Evolutionary conservation across 306 rosid genomes (phyloP), one percentile per base, ranked within the genome.

Genomic region (Oxytropis ochrocephala): DNA sequence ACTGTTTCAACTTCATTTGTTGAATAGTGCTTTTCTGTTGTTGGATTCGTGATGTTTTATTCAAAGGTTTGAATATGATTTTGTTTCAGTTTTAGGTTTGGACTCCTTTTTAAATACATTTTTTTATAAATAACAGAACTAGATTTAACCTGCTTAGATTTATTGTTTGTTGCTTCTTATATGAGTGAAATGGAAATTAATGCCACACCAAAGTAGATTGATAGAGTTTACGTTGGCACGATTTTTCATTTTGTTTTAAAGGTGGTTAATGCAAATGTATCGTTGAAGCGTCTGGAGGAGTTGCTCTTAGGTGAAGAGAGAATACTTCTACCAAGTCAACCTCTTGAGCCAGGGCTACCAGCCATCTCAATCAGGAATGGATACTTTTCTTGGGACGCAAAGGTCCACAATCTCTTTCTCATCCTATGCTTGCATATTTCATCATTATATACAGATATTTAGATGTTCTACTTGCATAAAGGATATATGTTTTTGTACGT

Each of bases 221-320:
- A 38, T 67, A 47, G 52, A 53, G 67, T 61, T 70, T 67, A 33
- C 47, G 16, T 49, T 10, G 17, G 35, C 64, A 80, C 82, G 16
- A 73, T 17, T 44, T 38, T 78, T 64, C 43, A 16, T 63, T 69
- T 72, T 52, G 36, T 84, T 59, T 64, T 61, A 39, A 76, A 93
- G 98, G 96, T 48, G 52, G 98, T 90, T 68, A 93, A 93, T 85
- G 96, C 98, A 59, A 85, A 93, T 79, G 98, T 93, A 75, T 93
- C 98, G 16, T 66, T 93, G 79, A 90, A 88, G 82, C 96, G 98
- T 36, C 60, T 93, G 32, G 94, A 93, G 82, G 97, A 90, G 33
- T 82, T 93, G 64, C 96, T 93, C 53, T 79, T 69, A 51, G 96
- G 96, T 21, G 97, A 93, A 74, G 98, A 93, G 69, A 82, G 92